Evolutionary conservation across 2,329 filamentous ascomycete genomes (phyloP).

Genomic region (Diaporthe aspalathi): DNA sequence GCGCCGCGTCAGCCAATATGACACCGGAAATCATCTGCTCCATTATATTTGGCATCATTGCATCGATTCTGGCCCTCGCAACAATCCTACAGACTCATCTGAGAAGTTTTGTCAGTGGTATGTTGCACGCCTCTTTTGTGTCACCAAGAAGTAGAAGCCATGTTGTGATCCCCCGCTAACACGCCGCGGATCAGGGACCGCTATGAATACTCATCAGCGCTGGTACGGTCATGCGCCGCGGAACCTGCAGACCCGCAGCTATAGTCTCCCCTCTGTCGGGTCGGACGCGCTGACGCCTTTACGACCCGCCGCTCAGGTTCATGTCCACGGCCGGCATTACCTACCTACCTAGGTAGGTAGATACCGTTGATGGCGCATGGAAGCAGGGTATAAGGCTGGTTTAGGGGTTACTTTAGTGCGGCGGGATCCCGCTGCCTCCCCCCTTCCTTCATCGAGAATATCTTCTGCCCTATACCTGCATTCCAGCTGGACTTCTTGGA

Average conservation of each 20-base stretch:
- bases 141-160: neutral
- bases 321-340: neutral
- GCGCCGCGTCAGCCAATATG: neutral
- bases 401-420: too few relatives aligned
- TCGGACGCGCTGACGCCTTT: neutral
- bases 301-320: neutral
- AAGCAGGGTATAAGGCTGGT: too few relatives aligned
- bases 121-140: neutral
- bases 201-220: neutral
- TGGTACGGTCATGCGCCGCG: neutral
- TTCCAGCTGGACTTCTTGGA: too few relatives aligned
- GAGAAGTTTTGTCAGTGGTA: neutral
- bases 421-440: too few relatives aligned
- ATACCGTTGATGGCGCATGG: neutral
- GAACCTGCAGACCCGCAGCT: neutral
- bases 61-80: neutral
- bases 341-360: too few relatives aligned
- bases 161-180: neutral
- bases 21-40: neutral
- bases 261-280: neutral
- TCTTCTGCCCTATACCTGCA: too few relatives aligned
- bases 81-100: neutral
- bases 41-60: neutral
- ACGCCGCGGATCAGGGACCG: neutral
- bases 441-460: too few relatives aligned